Conservation (phyloP, 352 stramenopile species). For the Phytophthora hybrid region DNA sequence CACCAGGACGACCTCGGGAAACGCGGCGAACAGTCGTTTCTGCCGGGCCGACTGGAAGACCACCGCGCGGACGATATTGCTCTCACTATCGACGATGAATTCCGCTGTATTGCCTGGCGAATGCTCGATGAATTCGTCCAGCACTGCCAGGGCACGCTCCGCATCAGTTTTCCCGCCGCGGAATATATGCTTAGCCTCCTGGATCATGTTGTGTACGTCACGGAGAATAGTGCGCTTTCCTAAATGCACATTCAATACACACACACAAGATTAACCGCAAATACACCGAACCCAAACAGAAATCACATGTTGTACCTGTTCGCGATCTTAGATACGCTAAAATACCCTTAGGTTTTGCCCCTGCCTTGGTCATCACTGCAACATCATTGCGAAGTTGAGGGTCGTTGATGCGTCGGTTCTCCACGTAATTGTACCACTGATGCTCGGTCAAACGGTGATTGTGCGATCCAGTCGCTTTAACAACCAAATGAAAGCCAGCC, state of each 20-base stretch:
- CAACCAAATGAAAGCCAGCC: neutral
- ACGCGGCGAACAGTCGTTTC: slow-evolving; percentile 18
- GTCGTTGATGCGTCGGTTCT: too few relatives aligned
- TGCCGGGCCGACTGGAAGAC: slow-evolving; percentile 12
- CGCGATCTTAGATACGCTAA: too few relatives aligned
- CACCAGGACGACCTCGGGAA: slow-evolving; percentile 20
- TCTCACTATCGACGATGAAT: slow-evolving; percentile 13
- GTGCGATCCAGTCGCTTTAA: neutral
- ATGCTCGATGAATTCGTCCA: slow-evolving; percentile 12
- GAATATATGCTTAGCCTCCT: neutral
- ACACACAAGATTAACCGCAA: too few relatives aligned
- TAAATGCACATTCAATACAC: neutral
- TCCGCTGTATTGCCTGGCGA: neutral
- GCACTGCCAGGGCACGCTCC: neutral
- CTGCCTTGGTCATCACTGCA: too few relatives aligned
- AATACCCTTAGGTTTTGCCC: too few relatives aligned
- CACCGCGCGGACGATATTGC: slow-evolving; percentile 1
- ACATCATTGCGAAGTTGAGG: too few relatives aligned
- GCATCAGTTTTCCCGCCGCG: neutral
- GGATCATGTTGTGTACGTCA: slow-evolving; percentile 19
- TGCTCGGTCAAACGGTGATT: neutral
- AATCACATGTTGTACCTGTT: too few relatives aligned
- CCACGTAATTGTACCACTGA: slow-evolving; percentile 1
- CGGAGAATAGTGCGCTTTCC: slow-evolving; percentile 1
- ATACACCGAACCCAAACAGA: too few relatives aligned